Evolutionary conservation across 495 filamentous ascomycete species (phyloP).

Genomic region (Xylaria grammica): DNA sequence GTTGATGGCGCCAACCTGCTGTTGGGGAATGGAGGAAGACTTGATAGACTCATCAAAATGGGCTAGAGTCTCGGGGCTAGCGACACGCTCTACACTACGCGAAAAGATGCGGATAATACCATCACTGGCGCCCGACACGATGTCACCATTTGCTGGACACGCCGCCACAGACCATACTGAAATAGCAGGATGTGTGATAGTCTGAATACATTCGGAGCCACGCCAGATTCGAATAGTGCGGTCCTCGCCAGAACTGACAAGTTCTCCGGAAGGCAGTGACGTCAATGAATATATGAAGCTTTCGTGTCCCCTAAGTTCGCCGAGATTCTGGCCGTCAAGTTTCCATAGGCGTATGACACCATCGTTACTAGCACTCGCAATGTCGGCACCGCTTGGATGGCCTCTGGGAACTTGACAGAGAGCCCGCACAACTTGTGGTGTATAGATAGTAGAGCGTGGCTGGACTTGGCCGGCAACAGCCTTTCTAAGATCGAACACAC

Average conservation of each 20-base stretch:
- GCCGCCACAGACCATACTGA: conserved; percentile 93
- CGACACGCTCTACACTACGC: conserved; percentile 71
- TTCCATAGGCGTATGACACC: conserved; percentile 85
- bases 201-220: conserved; percentile 82
- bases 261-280: conserved; percentile 76
- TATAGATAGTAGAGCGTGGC: conserved; percentile 74
- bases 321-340: conserved; percentile 71
- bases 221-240: conserved; percentile 90
- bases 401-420: conserved; percentile 79
- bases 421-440: conserved; percentile 83
- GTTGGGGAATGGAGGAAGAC: conserved; percentile 82
- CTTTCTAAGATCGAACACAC: conserved; percentile 72
- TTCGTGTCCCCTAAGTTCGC: conserved; percentile 83
- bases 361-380: conserved; percentile 90
- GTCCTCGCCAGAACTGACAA: conserved; percentile 93
- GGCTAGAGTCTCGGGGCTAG: conserved; percentile 58
- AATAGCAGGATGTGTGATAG: conserved; percentile 96
- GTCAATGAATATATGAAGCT: conserved; percentile 93
- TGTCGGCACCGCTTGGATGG: conserved; percentile 79
- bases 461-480: conserved; percentile 79
- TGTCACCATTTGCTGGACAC: conserved; percentile 82
- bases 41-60: conserved; percentile 82
- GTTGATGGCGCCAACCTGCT: conserved; percentile 76
- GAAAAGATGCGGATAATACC: conserved; percentile 85
- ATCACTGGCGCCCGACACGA: conserved; percentile 91